Evolutionary conservation across 108 stramenopile genomes (phyloP), one percentile per base, ranked within the genome.

Genomic region (Conticribra guillardii): DNA sequence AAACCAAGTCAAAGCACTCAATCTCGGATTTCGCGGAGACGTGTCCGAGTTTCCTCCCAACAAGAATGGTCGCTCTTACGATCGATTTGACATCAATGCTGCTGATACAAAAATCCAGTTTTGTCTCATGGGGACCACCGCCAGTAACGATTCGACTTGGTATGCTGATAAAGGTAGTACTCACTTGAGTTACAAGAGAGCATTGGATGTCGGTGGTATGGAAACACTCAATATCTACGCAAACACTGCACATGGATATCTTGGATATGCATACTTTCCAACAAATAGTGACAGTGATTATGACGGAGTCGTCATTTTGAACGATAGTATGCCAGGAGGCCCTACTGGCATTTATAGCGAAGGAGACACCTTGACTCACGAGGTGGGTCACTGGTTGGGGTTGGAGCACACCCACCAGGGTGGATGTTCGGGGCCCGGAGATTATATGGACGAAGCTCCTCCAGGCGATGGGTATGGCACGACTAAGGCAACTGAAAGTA

Each of bases 361-460:
- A 26, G 74, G 74, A 17, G 62, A 74, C 24, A 66, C 65, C 7
- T 33, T 74, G 32, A 52, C 32, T 16, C 73, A 74, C 53, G 74
- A 76, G 50, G 74, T 69, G 24, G 73, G 73, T 1, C 73, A 74
- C 44, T 74, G 73, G 73, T 54, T 72, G 30, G 62, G 22, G 4
- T 61, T 72, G 26, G 46, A 41, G 0, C 71, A 72, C 19, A 64
- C 62, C 2, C 64, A 65, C 18, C 24, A 21, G 3, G n/a, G 17
- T 27, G 11, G 8, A 11, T 41, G 8, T 41, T 41, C 11, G 11
- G 37, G 37, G 5, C 37, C 37, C 11, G 64, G 64, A 19, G 64
- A 64, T 64, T 64, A 64, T 46, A 64, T 64, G 64, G 27, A 0
- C 11, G 37, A 41, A 41, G 37, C 37, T 41, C 37, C 37, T 41